phyloP scores from a whole-genome alignment of 2,329 filamentous ascomycete species.

The Cladosporium sp. region DNA sequence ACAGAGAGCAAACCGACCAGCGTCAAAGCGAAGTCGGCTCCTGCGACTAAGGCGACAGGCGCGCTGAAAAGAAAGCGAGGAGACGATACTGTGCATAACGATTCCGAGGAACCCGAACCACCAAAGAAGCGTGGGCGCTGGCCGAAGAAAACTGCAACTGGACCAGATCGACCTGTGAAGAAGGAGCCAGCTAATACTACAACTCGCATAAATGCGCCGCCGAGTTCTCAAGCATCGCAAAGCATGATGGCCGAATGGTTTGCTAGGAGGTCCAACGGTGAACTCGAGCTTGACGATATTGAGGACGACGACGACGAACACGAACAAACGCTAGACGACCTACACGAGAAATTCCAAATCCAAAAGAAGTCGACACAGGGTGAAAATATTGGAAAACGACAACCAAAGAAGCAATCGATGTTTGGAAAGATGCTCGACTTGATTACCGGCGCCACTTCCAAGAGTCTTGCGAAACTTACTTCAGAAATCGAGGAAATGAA shows the following conservation, averaged over 20 bases:
- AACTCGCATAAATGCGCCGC: neutral
- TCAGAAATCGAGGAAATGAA: conserved; percentile 15
- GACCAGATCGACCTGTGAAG: neutral
- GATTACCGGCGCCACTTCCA: neutral
- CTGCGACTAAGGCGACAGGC: neutral
- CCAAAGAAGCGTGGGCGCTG: conserved; percentile 14
- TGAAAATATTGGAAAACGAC: neutral
- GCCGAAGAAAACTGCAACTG: neutral
- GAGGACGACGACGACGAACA: neutral
- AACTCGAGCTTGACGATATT: conserved; percentile 19
- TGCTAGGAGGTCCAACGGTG: conserved; percentile 10
- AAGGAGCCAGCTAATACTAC: neutral
- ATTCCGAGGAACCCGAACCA: neutral
- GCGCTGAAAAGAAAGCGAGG: conserved; percentile 25
- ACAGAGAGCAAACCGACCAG: conserved; percentile 25
- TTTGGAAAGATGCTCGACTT: neutral
- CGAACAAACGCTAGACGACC: neutral
- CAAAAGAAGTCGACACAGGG: neutral
- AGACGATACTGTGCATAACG: conserved; percentile 19
- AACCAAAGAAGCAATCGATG: neutral
- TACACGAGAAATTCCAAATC: conserved; percentile 1
- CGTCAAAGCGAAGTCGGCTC: neutral
- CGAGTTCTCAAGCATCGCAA: conserved; percentile 2
- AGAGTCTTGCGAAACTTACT: neutral
- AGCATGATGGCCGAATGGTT: conserved; percentile 18